Conservation (phyloP, 2,329 filamentous ascomycete species). For the Botrytis tulipae region DNA sequence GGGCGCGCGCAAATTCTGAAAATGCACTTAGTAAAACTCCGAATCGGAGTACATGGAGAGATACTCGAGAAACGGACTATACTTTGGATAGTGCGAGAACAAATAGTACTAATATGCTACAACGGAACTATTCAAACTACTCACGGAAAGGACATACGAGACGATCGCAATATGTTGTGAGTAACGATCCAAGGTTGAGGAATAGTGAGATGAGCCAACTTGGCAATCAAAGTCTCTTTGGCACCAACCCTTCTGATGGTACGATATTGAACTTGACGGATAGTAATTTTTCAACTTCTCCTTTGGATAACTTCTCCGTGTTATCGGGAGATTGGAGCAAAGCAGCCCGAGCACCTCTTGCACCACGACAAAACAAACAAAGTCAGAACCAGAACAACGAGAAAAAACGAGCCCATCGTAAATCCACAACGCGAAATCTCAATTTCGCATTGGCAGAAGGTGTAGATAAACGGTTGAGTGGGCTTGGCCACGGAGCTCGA, state of each 20-base stretch:
- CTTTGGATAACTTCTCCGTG: constrained; percentile 31
- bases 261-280: constrained; percentile 31
- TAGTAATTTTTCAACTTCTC: constrained; percentile 30
- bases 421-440: constrained; percentile 27
- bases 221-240: constrained; percentile 13
- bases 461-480: constrained; percentile 24
- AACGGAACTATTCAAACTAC: constrained; percentile 35
- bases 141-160: constrained; percentile 34
- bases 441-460: constrained; percentile 21
- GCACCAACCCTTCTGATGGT: constrained; percentile 1
- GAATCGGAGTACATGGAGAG: constrained; percentile 30
- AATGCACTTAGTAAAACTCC: constrained; percentile 28
- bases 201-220: constrained; percentile 23
- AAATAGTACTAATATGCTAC: constrained; percentile 26
- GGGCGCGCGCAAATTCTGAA: constrained; percentile 32
- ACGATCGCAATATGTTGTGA: constrained; percentile 26
- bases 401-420: constrained; percentile 17
- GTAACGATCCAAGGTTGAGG: constrained; percentile 21
- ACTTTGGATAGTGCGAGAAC: constrained; percentile 27
- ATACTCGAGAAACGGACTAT: constrained; percentile 31
- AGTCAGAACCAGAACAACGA: constrained; percentile 2
- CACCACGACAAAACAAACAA: neutral
- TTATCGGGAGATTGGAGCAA: constrained; percentile 23
- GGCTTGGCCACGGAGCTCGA: constrained; percentile 31
- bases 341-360: constrained; percentile 15